Evolutionary conservation across 2,329 filamentous ascomycete species (phyloP).

Genomic region (Cladophialophora chaetospira): DNA sequence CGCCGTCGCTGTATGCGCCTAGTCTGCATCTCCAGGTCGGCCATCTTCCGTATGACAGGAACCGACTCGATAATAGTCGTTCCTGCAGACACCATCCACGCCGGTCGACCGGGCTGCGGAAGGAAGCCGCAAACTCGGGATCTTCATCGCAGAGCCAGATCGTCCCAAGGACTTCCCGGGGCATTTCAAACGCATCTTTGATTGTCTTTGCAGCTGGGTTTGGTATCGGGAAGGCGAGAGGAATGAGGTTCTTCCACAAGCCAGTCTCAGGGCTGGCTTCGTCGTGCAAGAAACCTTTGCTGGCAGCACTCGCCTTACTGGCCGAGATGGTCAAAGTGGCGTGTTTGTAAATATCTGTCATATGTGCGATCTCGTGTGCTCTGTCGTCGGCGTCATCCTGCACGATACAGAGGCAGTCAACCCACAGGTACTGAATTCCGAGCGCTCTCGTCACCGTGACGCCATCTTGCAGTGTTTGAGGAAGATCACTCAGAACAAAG

Average conservation of each 20-base stretch:
- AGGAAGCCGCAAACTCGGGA: background rate
- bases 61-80: background rate
- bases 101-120: background rate
- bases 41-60: constrained; percentile 1
- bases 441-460: constrained; percentile 32
- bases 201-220: constrained; percentile 18
- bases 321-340: constrained; percentile 33
- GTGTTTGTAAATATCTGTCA: constrained; percentile 35
- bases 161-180: background rate
- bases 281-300: background rate
- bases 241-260: background rate
- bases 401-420: constrained; percentile 39
- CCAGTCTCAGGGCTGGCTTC: background rate
- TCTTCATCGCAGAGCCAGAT: background rate
- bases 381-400: constrained; percentile 36
- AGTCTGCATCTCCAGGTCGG: background rate
- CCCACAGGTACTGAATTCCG: constrained; percentile 36
- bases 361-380: constrained; percentile 30
- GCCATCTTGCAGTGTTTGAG: constrained; percentile 35
- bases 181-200: background rate
- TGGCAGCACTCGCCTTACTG: background rate
- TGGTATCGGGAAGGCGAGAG: background rate
- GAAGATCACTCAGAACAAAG: constrained; percentile 17
- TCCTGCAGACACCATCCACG: constrained; percentile 6
- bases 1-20: background rate